Conservation (phyloP, 495 filamentous ascomycete species). For the Symbiotaphrina buchneri region DNA sequence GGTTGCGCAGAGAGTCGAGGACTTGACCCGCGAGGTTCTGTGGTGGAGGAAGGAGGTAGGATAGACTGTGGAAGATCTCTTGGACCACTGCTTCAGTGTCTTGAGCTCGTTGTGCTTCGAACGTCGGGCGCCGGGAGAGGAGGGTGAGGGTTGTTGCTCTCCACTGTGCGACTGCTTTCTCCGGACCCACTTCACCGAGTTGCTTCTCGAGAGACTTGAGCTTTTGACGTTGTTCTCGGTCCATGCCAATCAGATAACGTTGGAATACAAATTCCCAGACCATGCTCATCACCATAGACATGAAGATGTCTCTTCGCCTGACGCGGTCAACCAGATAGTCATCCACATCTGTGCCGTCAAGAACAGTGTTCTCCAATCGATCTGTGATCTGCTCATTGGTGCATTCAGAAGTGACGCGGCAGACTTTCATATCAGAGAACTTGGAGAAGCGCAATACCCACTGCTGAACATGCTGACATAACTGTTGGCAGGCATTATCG, state of each 20-base stretch:
- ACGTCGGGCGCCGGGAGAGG: constrained; percentile 51
- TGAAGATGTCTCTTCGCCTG: constrained; percentile 74
- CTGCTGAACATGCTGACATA: constrained; percentile 83
- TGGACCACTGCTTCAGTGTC: constrained; percentile 81
- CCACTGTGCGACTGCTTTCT: constrained; percentile 78
- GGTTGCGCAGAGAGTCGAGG: constrained; percentile 56
- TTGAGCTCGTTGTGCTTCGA: constrained; percentile 48
- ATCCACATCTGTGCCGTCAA: constrained; percentile 85
- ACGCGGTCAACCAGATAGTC: constrained; percentile 67
- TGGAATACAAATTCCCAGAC: constrained; percentile 96
- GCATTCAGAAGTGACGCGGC: constrained; percentile 58
- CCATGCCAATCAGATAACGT: constrained; percentile 94
- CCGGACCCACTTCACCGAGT: constrained; percentile 60
- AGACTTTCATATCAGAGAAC: constrained; percentile 72
- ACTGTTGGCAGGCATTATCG: constrained; percentile 74
- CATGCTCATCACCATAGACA: constrained; percentile 95
- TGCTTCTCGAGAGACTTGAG: constrained; percentile 84
- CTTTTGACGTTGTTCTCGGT: constrained; percentile 88
- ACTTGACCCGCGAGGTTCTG: constrained; percentile 49
- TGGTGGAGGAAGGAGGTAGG: constrained; percentile 62
- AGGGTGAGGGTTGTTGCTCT: constrained; percentile 82
- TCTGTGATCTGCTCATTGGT: constrained; percentile 76
- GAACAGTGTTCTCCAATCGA: constrained; percentile 75
- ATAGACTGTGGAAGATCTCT: constrained; percentile 60
- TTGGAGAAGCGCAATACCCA: constrained; percentile 96